Evolutionary conservation across 1,284 basidiomycete genomes (phyloP), one percentile per base, ranked within the genome.

Genomic region (Rhodotorula sp.): DNA sequence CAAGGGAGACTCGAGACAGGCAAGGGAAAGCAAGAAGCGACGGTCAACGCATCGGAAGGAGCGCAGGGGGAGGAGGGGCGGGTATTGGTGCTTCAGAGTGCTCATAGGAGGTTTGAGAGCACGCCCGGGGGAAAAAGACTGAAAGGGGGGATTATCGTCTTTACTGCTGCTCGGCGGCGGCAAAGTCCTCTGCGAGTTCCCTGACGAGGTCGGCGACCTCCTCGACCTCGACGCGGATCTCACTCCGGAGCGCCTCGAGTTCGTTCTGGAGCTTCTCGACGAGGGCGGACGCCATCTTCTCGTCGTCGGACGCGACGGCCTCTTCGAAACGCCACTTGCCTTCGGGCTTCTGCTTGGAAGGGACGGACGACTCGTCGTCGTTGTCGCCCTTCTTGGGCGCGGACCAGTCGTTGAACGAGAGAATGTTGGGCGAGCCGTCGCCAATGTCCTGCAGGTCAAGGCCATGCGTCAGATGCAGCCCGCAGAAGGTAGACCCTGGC

Each of bases 391-490:
- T 48, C 59, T 61, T 58, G 31, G 46, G 21, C 10, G 61, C 23
- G 61, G 48, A 31, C 61, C 63, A 67, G 59, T 93, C 93, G 86
- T 92, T 93, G 85, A 88, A 92, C 68, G 91, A 86, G 78, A 93
- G 84, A 78, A 88, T 77, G 84, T 93, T 93, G 69, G 87, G 84
- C 3, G 90, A 89, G 34, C 86, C 83, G 7, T 76, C 74, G 3
- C 87, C 87, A 18, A 89, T 78, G 58, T 85, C 83, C 71, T 57
- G 63, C 21, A 29, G 14, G 76, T 59, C n/a, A 31, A 23, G 16
- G 4, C 21, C 12, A 62, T 34, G 18, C 12, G 18, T 14, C 52
- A 16, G 43, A 68, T 16, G 1, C 10, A 23, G 21, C 20, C 20
- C 18, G 23, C 23, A 18, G 14, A 14, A 51, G 5, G 49, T 51